These are phyloP conservation scores for Xylaria bambusicola DNA, from an alignment of 495 filamentous ascomycete species.

Conservation along the genomic window DNA sequence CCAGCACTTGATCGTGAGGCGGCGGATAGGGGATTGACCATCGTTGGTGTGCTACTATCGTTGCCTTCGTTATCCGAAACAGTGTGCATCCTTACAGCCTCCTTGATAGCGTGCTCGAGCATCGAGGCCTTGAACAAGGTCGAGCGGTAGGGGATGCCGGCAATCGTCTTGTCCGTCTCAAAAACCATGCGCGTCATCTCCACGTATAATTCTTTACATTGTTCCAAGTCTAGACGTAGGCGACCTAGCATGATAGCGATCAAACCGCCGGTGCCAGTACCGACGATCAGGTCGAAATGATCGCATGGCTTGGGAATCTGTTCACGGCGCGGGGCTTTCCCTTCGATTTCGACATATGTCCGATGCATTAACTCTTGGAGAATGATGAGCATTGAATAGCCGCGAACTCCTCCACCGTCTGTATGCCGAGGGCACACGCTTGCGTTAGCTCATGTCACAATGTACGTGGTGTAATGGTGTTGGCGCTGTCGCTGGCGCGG, in stretches of 20 bases:
- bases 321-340: slow-evolving; percentile 76
- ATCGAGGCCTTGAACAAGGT: slow-evolving; percentile 96
- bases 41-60: slow-evolving; percentile 43
- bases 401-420: slow-evolving; percentile 97
- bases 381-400: slow-evolving; percentile 95
- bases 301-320: slow-evolving; percentile 97
- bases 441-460: slow-evolving; percentile 18
- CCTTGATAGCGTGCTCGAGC: slow-evolving; percentile 89
- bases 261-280: slow-evolving; percentile 91
- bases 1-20: slow-evolving; percentile 43
- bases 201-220: slow-evolving; percentile 94
- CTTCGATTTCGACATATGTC: slow-evolving; percentile 83
- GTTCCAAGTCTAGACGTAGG: slow-evolving; percentile 87
- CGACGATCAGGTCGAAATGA: slow-evolving; percentile 94
- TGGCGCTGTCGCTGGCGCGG: background rate
- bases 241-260: slow-evolving; percentile 97
- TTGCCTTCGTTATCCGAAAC: slow-evolving; percentile 81
- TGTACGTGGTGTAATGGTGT: background rate
- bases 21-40: slow-evolving; percentile 35
- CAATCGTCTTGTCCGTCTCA: slow-evolving; percentile 96
- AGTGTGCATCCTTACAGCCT: slow-evolving; percentile 86
- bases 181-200: slow-evolving; percentile 92
- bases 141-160: slow-evolving; percentile 87
- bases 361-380: slow-evolving; percentile 96
- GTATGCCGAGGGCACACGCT: slow-evolving; percentile 10